Evolutionary conservation across 2,329 filamentous ascomycete genomes (phyloP).

Genomic region (Aspergillus neoniger): DNA sequence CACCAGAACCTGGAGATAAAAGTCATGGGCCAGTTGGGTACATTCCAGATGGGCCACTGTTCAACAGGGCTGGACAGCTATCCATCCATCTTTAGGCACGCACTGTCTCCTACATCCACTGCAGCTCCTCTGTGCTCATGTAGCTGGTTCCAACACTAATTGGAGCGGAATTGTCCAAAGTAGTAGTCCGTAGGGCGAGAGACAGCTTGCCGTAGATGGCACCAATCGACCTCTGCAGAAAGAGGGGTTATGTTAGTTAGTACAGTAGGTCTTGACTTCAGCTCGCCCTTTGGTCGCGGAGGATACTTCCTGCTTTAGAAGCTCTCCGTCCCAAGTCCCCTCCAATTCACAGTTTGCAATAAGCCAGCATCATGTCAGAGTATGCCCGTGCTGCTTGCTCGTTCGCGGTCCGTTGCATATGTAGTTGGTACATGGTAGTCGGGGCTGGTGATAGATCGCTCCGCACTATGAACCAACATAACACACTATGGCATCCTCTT

Average conservation of each 20-base stretch:
- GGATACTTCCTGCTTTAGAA: background rate
- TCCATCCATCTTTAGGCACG: background rate
- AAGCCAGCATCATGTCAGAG: background rate
- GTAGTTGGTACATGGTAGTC: background rate
- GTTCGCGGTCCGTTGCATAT: background rate
- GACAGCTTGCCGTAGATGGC: background rate
- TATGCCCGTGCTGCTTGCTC: background rate
- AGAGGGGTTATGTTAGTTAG: background rate
- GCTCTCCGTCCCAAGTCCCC: background rate
- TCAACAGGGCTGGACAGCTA: background rate
- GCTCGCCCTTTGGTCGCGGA: background rate
- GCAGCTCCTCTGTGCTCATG: background rate
- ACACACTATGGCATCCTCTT: background rate
- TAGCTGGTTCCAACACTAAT: background rate
- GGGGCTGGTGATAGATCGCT: background rate
- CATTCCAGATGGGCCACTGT: conserved; percentile 5
- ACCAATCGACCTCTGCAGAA: background rate
- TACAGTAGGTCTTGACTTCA: background rate
- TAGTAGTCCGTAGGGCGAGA: background rate
- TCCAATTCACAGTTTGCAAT: background rate
- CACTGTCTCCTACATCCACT: background rate
- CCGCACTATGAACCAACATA: background rate
- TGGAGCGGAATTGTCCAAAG: background rate
- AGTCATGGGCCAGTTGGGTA: background rate
- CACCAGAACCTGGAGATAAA: background rate